Evolutionary conservation across 1,284 basidiomycete genomes (phyloP).

Genomic region (Rhodotorula sp.): DNA sequence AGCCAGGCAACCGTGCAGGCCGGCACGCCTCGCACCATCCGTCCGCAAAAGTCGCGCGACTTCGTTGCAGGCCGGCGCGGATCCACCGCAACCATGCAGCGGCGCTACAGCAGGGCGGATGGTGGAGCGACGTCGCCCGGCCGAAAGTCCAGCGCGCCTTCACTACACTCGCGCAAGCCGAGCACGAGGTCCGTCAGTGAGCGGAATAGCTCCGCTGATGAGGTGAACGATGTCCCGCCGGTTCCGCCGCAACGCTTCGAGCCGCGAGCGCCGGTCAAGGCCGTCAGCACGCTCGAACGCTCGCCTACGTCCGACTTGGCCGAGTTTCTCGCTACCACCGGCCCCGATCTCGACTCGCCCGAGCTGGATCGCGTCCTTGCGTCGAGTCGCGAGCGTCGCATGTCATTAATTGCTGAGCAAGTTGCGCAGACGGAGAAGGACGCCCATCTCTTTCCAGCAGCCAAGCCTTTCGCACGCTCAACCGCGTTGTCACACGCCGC

Average conservation of each 20-base stretch:
- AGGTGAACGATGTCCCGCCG: neutral
- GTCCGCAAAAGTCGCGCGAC: constrained; percentile 9
- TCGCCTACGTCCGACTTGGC: constrained; percentile 19
- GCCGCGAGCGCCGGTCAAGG: constrained; percentile 12
- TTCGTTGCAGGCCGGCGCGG: constrained; percentile 18
- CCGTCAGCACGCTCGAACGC: neutral
- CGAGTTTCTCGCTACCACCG: constrained; percentile 23
- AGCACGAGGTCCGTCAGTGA: neutral
- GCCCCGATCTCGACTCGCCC: constrained; percentile 13
- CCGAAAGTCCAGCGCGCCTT: constrained; percentile 13
- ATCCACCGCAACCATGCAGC: constrained; percentile 1
- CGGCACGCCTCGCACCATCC: neutral
- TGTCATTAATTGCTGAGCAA: neutral
- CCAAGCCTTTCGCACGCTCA: neutral
- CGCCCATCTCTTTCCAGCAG: neutral
- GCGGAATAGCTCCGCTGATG: neutral
- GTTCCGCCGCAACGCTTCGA: neutral
- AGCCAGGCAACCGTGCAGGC: neutral
- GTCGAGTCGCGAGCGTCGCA: neutral
- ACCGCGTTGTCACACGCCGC: neutral
- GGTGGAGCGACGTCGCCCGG: neutral
- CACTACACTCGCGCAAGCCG: neutral
- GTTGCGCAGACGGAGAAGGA: neutral
- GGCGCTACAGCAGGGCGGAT: constrained; percentile 1
- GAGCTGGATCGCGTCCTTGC: constrained; percentile 10